phyloP scores from a whole-genome alignment of 331 rosid genomes.

The Stylosanthes scabra region DNA sequence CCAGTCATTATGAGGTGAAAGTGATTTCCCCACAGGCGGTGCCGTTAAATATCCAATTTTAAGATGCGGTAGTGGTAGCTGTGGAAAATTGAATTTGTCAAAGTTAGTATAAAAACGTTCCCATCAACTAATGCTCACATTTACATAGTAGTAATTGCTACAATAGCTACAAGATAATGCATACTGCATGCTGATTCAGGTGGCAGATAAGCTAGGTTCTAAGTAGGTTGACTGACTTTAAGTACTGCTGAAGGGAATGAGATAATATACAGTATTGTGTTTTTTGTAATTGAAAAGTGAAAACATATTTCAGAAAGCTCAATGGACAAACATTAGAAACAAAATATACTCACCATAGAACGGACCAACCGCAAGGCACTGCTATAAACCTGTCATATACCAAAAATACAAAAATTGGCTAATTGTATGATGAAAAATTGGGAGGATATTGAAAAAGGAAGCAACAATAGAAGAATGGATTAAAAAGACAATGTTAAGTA shows the following conservation, averaged over 20 bases:
- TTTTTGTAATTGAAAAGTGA: slow-evolving; percentile 20
- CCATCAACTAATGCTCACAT: slow-evolving; percentile 33
- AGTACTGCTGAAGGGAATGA: slow-evolving; percentile 29
- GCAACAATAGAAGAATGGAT: slow-evolving; percentile 19
- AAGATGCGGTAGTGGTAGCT: slow-evolving; percentile 95
- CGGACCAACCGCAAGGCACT: slow-evolving; percentile 99
- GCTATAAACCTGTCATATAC: slow-evolving; percentile 79
- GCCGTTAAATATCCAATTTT: slow-evolving; percentile 94
- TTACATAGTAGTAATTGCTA: background rate
- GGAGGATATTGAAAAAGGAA: background rate
- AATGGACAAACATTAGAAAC: slow-evolving; percentile 29
- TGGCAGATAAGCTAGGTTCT: slow-evolving; percentile 26
- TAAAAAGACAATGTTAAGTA: slow-evolving; percentile 30
- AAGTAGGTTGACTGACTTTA: slow-evolving; percentile 14
- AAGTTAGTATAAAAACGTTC: slow-evolving; percentile 32
- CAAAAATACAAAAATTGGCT: slow-evolving; percentile 21
- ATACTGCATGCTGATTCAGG: slow-evolving; percentile 10
- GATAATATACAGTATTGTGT: slow-evolving; percentile 18
- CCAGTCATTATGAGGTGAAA: slow-evolving; percentile 98
- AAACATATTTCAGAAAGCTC: slow-evolving; percentile 25
- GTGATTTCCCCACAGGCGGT: slow-evolving; percentile 78
- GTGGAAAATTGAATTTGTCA: slow-evolving; percentile 50
- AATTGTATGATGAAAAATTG: slow-evolving; percentile 26
- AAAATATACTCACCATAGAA: slow-evolving; percentile 81
- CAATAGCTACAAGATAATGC: background rate